Percentiles rank a stretch among this genome's conserved stretches.
Conservation (phyloP, 2,329 filamentous ascomycete species). For the Ophiostoma sp. region DNA sequence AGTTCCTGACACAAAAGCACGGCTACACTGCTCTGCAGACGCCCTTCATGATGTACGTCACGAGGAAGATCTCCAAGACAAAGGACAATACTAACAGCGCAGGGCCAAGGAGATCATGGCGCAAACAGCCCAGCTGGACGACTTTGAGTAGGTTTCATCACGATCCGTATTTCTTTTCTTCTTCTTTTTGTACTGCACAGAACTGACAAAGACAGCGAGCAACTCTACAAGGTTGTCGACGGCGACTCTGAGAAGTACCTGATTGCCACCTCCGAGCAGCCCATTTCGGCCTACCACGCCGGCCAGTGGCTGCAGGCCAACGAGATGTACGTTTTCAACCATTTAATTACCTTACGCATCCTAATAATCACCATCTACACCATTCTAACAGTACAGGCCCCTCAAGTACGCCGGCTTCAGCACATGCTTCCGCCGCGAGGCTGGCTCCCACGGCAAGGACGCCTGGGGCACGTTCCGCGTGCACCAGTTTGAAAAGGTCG, state of each 20-base stretch:
- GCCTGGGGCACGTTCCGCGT: slow-evolving; percentile 98
- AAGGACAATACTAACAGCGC: neutral
- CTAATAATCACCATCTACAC: no score
- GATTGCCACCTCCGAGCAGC: slow-evolving; percentile 73
- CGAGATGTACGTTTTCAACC: slow-evolving; percentile 50
- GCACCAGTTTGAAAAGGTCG: slow-evolving; percentile 76
- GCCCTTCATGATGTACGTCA: slow-evolving; percentile 74
- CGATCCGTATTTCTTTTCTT: neutral
- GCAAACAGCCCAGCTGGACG: slow-evolving; percentile 93
- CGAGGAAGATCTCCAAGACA: neutral
- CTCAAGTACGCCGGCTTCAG: slow-evolving; percentile 91
- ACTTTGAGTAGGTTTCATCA: slow-evolving; percentile 62
- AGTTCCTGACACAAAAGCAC: slow-evolving; percentile 69
- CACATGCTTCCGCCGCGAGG: slow-evolving; percentile 94
- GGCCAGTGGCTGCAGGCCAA: slow-evolving; percentile 85
- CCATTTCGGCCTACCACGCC: slow-evolving; percentile 85
- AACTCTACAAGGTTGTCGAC: slow-evolving; percentile 88
- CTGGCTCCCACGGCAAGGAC: slow-evolving; percentile 70
- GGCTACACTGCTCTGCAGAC: slow-evolving; percentile 81
- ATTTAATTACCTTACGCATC: no score
- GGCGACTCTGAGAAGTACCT: slow-evolving; percentile 80
- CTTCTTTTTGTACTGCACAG: neutral
- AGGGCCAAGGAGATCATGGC: slow-evolving; percentile 81
- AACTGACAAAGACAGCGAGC: slow-evolving; percentile 50
- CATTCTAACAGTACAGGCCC: slow-evolving; percentile 41